These are phyloP conservation scores for Prunus persica DNA, from an alignment of 306 rosid genomes.

Conservation along the genomic window DNA sequence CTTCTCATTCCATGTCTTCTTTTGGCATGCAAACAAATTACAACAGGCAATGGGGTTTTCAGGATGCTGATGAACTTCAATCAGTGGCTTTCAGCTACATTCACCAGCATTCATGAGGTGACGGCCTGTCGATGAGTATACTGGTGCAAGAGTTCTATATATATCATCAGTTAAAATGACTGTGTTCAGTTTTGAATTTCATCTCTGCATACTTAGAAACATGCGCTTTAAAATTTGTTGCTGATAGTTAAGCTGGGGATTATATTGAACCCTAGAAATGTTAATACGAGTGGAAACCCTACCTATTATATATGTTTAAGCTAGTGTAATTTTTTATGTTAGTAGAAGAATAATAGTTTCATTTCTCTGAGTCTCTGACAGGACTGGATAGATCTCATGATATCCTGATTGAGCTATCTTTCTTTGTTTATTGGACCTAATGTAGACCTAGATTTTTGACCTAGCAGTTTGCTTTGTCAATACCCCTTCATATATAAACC, in stretches of 20 bases:
- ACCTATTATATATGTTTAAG: conserved; percentile 25
- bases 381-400: neutral
- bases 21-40: conserved; percentile 47
- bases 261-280: conserved; percentile 55
- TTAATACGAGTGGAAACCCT: conserved; percentile 43
- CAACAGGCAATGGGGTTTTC: conserved; percentile 49
- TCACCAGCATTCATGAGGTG: conserved; percentile 27
- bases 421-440: conserved; percentile 1
- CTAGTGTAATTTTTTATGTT: conserved; percentile 33
- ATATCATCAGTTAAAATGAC: neutral
- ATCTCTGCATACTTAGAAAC: conserved; percentile 22
- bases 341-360: conserved; percentile 20
- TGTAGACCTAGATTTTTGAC: conserved; percentile 24
- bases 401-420: conserved; percentile 12
- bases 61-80: conserved; percentile 58
- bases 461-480: neutral
- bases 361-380: conserved; percentile 28
- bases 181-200: conserved; percentile 7
- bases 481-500: neutral
- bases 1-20: conserved; percentile 48
- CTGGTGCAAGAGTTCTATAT: conserved; percentile 31
- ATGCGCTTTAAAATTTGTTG: conserved; percentile 39
- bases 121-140: neutral
- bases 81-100: conserved; percentile 67
- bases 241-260: conserved; percentile 19